phyloP scores from a whole-genome alignment of 1,284 basidiomycete species.

The Heliocybe sulcata region DNA sequence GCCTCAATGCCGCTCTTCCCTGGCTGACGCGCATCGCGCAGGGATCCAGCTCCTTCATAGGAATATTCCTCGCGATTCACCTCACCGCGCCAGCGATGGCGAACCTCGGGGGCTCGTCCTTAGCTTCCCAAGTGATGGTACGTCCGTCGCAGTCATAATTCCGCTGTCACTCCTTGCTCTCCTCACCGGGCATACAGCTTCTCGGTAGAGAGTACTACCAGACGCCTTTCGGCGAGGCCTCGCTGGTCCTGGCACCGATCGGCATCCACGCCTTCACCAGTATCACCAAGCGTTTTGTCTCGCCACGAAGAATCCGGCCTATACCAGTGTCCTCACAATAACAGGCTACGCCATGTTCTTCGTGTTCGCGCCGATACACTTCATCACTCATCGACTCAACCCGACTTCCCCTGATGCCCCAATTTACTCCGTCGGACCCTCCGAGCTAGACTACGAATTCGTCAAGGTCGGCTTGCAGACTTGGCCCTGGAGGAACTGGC shows the following conservation, averaged over 20 bases:
- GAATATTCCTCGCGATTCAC: constrained; percentile 59
- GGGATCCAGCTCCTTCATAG: constrained; percentile 53
- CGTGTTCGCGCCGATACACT: constrained; percentile 56
- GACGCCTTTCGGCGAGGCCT: constrained; percentile 52
- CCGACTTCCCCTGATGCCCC: constrained; percentile 38
- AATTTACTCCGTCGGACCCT: constrained; percentile 53
- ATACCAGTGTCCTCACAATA: constrained; percentile 36
- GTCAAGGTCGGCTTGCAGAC: constrained; percentile 55
- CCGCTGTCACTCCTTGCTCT: neutral
- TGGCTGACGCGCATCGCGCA: constrained; percentile 41
- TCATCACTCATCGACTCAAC: constrained; percentile 48
- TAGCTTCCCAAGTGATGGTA: constrained; percentile 68
- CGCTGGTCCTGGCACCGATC: constrained; percentile 55
- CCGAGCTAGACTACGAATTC: constrained; percentile 70
- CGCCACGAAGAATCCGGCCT: constrained; percentile 27
- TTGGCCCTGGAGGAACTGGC: constrained; percentile 55
- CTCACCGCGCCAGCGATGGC: constrained; percentile 62
- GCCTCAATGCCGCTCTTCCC: neutral
- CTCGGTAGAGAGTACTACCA: constrained; percentile 77
- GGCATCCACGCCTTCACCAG: constrained; percentile 48
- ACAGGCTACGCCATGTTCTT: constrained; percentile 48
- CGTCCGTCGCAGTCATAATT: constrained; percentile 8
- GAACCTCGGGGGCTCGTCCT: constrained; percentile 55
- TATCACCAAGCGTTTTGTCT: constrained; percentile 45
- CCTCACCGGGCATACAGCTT: constrained; percentile 41